Evolutionary conservation across 768 basidiomycete species (phyloP).

Genomic region (Phlebiopsis gigantea): DNA sequence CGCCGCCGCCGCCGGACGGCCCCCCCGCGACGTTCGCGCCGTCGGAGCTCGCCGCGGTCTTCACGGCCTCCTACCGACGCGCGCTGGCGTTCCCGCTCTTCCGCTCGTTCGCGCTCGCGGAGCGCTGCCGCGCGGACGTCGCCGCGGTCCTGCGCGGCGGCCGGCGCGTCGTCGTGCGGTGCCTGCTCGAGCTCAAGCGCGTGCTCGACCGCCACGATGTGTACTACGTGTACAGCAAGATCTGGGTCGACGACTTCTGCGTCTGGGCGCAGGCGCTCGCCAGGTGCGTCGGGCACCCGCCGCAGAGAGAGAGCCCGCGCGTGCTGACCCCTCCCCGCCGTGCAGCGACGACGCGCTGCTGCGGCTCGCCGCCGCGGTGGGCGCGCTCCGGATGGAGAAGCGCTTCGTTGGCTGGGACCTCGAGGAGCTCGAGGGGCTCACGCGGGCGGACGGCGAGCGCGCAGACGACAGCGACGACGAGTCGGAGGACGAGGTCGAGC

Average conservation of each 20-base stretch:
- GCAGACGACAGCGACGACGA: conserved; percentile 73
- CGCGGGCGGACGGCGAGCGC: conserved; percentile 31
- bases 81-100: conserved; percentile 73
- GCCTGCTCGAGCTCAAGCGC: conserved; percentile 64
- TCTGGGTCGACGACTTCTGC: conserved; percentile 84
- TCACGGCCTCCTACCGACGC: conserved; percentile 68
- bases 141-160: conserved; percentile 53
- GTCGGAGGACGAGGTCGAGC: conserved; percentile 25
- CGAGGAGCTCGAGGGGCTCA: conserved; percentile 57
- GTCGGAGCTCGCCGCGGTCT: conserved; percentile 43
- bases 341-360: conserved; percentile 52
- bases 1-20: not conserved
- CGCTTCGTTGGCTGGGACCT: conserved; percentile 63
- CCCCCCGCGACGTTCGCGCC: conserved; percentile 25
- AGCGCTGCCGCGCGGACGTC: conserved; percentile 63
- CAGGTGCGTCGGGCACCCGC: conserved; percentile 41
- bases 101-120: conserved; percentile 70
- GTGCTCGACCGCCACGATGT: conserved; percentile 80
- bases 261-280: conserved; percentile 71
- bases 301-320: not conserved
- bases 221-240: conserved; percentile 84
- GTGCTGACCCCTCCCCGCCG: not conserved
- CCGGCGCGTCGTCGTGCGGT: conserved; percentile 56
- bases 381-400: conserved; percentile 43
- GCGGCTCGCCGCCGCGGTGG: conserved; percentile 40